phyloP scores from a whole-genome alignment of 805 yeast species.

The Barnettozyma californica region DNA sequence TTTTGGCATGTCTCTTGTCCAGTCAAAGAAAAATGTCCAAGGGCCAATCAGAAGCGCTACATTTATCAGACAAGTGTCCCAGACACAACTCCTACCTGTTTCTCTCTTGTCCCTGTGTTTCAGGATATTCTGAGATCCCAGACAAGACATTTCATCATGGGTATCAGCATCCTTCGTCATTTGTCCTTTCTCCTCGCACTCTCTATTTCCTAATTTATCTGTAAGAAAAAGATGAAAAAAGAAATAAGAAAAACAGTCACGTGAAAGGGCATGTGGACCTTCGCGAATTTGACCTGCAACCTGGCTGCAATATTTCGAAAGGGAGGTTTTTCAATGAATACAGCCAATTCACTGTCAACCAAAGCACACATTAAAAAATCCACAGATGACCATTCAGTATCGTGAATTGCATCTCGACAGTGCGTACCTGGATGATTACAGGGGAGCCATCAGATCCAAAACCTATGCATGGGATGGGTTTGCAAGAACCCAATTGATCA shows the following conservation, averaged over 20 bases:
- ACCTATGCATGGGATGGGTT: constrained; percentile 92
- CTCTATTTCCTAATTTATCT: not conserved
- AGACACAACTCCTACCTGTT: not conserved
- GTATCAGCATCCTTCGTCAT: not conserved
- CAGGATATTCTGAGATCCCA: not conserved
- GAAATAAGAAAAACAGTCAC: not conserved
- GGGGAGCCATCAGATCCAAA: constrained; percentile 66
- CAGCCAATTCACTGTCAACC: not conserved
- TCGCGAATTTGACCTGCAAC: not conserved
- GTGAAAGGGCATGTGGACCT: not conserved
- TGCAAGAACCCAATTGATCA: constrained; percentile 63
- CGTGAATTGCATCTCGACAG: constrained; percentile 48
- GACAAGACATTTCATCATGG: not conserved
- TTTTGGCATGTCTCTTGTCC: not conserved
- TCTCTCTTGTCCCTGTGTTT: too few relatives aligned
- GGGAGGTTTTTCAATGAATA: not conserved
- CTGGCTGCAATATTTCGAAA: not conserved
- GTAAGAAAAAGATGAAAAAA: not conserved
- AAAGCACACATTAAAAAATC: not conserved
- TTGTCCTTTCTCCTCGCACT: not conserved
- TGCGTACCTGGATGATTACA: constrained; percentile 57
- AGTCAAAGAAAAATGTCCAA: not conserved
- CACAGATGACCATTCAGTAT: constrained; percentile 17
- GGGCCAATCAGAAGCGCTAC: not conserved
- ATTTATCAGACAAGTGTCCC: not conserved